Conservation (phyloP, 2,329 filamentous ascomycete genomes). For the Fusarium goolgardi region DNA sequence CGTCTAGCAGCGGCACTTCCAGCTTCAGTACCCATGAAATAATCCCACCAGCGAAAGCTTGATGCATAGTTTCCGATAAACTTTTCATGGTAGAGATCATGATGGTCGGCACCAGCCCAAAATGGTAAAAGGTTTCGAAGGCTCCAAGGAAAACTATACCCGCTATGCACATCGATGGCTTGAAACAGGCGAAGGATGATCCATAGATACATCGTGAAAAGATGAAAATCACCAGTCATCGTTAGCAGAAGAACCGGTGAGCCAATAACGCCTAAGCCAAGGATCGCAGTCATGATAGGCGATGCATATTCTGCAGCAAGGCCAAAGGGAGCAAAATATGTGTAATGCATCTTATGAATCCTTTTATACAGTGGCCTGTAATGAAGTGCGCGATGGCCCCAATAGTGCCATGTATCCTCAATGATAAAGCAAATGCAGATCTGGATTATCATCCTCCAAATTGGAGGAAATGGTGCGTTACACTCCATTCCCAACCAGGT, state of each 20-base stretch:
- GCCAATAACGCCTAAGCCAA: conserved; percentile 89
- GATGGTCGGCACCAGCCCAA: conserved; percentile 97
- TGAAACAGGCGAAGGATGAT: conserved; percentile 95
- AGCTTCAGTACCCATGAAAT: conserved; percentile 89
- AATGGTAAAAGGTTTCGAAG: conserved; percentile 95
- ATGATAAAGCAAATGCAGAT: not conserved
- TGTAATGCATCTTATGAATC: conserved; percentile 99
- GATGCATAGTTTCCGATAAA: conserved; percentile 98
- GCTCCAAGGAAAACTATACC: conserved; percentile 98
- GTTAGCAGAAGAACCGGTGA: conserved; percentile 55
- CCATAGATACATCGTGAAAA: conserved; percentile 98
- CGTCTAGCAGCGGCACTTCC: conserved; percentile 85
- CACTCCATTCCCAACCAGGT: not conserved
- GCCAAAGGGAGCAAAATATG: conserved; percentile 96
- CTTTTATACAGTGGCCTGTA: conserved; percentile 94
- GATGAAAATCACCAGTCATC: conserved; percentile 87
- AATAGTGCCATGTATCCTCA: not conserved
- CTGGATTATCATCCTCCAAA: not conserved
- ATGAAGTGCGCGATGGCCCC: conserved; percentile 83
- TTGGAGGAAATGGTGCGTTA: not conserved
- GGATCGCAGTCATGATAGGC: conserved; percentile 94
- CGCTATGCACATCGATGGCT: conserved; percentile 96
- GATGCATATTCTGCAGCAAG: conserved; percentile 97
- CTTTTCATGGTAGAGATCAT: conserved; percentile 96
- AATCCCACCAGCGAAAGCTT: conserved; percentile 99